Evolutionary conservation across 257 asterid genomes (phyloP).

Genomic region (Scutellaria galericulata): DNA sequence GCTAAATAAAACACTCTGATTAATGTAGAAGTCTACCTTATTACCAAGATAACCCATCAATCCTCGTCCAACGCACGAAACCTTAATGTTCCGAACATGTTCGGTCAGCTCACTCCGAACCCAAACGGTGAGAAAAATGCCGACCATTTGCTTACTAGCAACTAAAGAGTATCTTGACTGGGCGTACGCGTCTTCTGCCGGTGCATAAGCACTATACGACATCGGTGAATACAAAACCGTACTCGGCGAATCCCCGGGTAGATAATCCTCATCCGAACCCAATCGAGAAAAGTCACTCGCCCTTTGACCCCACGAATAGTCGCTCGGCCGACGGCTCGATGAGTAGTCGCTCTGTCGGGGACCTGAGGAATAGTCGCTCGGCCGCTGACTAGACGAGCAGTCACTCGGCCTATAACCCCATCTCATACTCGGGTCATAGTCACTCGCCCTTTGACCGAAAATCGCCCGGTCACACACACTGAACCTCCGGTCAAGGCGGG

Average conservation of each 20-base stretch:
- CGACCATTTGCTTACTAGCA: constrained; percentile 99
- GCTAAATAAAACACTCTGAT: background rate
- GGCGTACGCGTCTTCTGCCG: constrained; percentile 53
- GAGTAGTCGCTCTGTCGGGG: constrained; percentile 81
- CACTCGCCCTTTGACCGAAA: constrained; percentile 82
- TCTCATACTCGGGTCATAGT: constrained; percentile 52
- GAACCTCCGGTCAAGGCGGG: constrained; percentile 79
- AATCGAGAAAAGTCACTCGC: constrained; percentile 87
- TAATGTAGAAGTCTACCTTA: constrained; percentile 57
- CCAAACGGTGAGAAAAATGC: constrained; percentile 91
- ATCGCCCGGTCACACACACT: constrained; percentile 90
- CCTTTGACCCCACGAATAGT: constrained; percentile 87
- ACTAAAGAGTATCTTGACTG: constrained; percentile 76
- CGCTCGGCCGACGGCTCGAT: constrained; percentile 80
- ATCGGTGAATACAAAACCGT: constrained; percentile 78
- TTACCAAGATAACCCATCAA: constrained; percentile 98
- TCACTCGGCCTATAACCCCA: constrained; percentile 84
- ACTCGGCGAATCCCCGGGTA: constrained; percentile 86
- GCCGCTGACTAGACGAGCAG: constrained; percentile 71
- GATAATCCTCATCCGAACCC: constrained; percentile 94
- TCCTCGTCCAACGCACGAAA: constrained; percentile 96
- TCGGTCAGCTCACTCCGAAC: constrained; percentile 89
- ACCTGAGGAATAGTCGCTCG: constrained; percentile 63
- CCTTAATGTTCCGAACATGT: constrained; percentile 81
- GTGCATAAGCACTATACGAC: constrained; percentile 57